Conservation (phyloP, 495 filamentous ascomycete genomes). For the Lasiosphaeriaceae sp. region DNA sequence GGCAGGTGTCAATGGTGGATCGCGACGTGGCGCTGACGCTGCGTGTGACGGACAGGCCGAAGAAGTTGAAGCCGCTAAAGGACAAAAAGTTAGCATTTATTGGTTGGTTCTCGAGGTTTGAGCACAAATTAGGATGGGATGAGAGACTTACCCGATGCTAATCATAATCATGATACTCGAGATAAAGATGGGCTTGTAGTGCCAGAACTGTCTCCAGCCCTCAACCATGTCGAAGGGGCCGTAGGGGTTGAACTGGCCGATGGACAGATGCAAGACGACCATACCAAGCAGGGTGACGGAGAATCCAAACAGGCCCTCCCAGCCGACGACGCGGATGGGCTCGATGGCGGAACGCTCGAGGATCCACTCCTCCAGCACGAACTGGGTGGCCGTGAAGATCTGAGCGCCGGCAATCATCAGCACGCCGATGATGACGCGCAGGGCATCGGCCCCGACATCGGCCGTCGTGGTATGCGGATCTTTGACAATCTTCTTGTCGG, state of each 20-base stretch:
- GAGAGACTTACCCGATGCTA: constrained; percentile 73
- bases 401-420: constrained; percentile 87
- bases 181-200: constrained; percentile 63
- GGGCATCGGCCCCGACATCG: constrained; percentile 50
- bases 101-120: constrained; percentile 1
- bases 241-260: constrained; percentile 71
- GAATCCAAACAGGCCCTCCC: constrained; percentile 94
- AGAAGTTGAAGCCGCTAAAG: constrained; percentile 98
- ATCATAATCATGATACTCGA: constrained; percentile 90
- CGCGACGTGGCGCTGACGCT: constrained; percentile 85
- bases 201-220: constrained; percentile 71
- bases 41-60: constrained; percentile 88
- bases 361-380: constrained; percentile 93
- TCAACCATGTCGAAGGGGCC: constrained; percentile 89
- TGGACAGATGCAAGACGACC: constrained; percentile 68
- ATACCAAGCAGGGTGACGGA: constrained; percentile 74
- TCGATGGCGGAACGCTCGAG: constrained; percentile 85
- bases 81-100: not conserved
- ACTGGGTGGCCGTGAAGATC: constrained; percentile 94
- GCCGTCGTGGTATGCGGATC: constrained; percentile 18
- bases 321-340: constrained; percentile 87
- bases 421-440: constrained; percentile 75
- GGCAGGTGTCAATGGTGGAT: constrained; percentile 94
- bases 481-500: constrained; percentile 51
- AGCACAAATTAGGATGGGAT: constrained; percentile 1